These are phyloP conservation scores for Termitomyces sp. DNA, from an alignment of 768 basidiomycete genomes.

Conservation along the genomic window DNA sequence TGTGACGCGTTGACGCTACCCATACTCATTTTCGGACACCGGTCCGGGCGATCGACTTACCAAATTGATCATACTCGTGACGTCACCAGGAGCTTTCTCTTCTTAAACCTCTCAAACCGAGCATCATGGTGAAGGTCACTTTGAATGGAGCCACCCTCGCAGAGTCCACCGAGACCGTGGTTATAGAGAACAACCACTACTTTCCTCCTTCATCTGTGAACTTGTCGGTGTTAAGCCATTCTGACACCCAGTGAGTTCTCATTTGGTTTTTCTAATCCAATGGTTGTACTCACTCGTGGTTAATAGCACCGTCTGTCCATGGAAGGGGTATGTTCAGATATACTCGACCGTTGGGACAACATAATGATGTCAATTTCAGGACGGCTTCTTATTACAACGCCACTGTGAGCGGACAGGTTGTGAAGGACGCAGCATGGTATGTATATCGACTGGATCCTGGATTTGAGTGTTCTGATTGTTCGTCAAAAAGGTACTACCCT, in stretches of 20 bases:
- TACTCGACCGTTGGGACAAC: background rate
- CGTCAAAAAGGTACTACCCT: slow-evolving; percentile 59
- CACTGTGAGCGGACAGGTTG: slow-evolving; percentile 37
- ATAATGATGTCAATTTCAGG: slow-evolving; percentile 24
- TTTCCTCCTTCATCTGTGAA: slow-evolving; percentile 58
- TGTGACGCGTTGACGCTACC: background rate
- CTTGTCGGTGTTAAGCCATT: slow-evolving; percentile 38
- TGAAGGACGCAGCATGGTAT: slow-evolving; percentile 66
- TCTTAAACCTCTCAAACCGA: background rate
- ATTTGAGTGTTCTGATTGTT: background rate
- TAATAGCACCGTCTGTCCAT: slow-evolving; percentile 49
- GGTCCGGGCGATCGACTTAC: no score
- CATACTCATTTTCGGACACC: background rate
- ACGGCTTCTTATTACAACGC: slow-evolving; percentile 64
- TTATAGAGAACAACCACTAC: slow-evolving; percentile 69
- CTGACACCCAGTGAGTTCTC: slow-evolving; percentile 45
- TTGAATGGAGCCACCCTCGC: slow-evolving; percentile 51
- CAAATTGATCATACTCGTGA: background rate
- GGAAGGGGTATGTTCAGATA: slow-evolving; percentile 58
- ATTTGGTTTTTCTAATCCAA: background rate
- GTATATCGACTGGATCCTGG: slow-evolving; percentile 13
- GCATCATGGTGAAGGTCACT: slow-evolving; percentile 43
- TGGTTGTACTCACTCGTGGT: background rate
- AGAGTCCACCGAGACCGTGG: slow-evolving; percentile 45
- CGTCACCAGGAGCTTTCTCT: background rate